A percentile compares a stretch with the other conserved stretches of the same genome.
Conservation (phyloP, 805 yeast genomes). For the Metschnikowia vanudenii region DNA sequence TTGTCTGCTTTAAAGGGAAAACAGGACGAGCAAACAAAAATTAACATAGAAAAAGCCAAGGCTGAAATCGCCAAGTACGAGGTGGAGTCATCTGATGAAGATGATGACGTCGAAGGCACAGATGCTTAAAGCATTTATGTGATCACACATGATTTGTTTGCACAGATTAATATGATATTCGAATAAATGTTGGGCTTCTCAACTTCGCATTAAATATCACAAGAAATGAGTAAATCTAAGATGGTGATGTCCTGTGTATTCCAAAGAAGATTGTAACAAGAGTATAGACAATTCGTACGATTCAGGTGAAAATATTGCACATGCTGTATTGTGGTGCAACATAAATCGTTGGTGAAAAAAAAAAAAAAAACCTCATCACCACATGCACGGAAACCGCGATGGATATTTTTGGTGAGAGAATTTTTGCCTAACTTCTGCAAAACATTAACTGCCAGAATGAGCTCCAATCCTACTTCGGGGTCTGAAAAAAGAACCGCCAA, state of each 20-base stretch:
- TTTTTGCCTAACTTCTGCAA: background rate
- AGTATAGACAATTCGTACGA: background rate
- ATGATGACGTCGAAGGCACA: slow-evolving; percentile 42
- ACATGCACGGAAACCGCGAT: slow-evolving; percentile 6
- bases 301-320: too few relatives aligned
- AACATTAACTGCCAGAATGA: background rate
- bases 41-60: slow-evolving; percentile 73
- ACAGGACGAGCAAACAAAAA: slow-evolving; percentile 79
- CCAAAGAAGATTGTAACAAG: background rate
- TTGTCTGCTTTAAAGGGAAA: slow-evolving; percentile 62
- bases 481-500: background rate
- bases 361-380: background rate
- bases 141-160: background rate
- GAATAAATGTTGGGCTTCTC: background rate
- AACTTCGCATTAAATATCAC: background rate
- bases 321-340: too few relatives aligned
- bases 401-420: background rate
- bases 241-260: too few relatives aligned
- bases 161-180: background rate
- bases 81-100: slow-evolving; percentile 36
- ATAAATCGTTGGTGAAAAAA: background rate
- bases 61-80: slow-evolving; percentile 71
- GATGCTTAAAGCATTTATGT: background rate
- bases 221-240: too few relatives aligned
- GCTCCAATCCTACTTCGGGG: background rate